Percentiles rank a stretch among this genome's conserved stretches.
phyloP scores from a whole-genome alignment of 495 filamentous ascomycete genomes.

The Podospora appendiculata region DNA sequence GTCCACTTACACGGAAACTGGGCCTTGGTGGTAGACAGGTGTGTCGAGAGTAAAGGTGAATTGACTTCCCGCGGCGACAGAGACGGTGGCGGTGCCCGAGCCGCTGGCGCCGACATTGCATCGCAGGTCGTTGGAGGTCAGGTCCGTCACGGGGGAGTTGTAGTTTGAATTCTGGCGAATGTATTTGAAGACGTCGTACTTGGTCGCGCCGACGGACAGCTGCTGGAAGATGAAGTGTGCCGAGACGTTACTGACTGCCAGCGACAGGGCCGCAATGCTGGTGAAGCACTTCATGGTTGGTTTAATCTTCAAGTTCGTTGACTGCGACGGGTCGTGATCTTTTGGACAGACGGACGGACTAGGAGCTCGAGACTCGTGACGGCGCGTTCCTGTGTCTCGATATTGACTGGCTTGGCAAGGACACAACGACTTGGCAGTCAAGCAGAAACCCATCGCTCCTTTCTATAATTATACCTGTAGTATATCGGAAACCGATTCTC shows the following conservation, averaged over 20 bases:
- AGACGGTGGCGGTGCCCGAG: constrained; percentile 33
- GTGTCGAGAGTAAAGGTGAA: constrained; percentile 44
- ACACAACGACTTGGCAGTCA: too few relatives aligned
- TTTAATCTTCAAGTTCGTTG: not conserved
- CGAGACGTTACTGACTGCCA: constrained; percentile 31
- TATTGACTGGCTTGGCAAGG: too few relatives aligned
- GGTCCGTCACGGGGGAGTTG: constrained; percentile 53
- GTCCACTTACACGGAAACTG: constrained; percentile 39
- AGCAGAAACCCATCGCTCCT: too few relatives aligned
- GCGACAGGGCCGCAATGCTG: constrained; percentile 22
- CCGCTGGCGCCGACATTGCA: constrained; percentile 52
- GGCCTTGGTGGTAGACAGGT: constrained; percentile 55
- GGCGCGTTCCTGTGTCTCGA: too few relatives aligned
- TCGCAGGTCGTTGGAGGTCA: constrained; percentile 45
- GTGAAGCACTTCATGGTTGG: constrained; percentile 34
- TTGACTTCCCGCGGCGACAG: constrained; percentile 40
- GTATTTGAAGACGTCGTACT: constrained; percentile 39
- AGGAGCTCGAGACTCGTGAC: not conserved
- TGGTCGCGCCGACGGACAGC: constrained; percentile 33
- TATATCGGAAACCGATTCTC: too few relatives aligned
- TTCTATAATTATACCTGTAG: too few relatives aligned
- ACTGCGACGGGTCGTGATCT: not conserved
- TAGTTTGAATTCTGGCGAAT: constrained; percentile 50
- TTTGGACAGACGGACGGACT: not conserved
- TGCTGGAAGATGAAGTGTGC: constrained; percentile 47